Conservation (phyloP, 352 stramenopile species). For the Pythium myriotylum region DNA sequence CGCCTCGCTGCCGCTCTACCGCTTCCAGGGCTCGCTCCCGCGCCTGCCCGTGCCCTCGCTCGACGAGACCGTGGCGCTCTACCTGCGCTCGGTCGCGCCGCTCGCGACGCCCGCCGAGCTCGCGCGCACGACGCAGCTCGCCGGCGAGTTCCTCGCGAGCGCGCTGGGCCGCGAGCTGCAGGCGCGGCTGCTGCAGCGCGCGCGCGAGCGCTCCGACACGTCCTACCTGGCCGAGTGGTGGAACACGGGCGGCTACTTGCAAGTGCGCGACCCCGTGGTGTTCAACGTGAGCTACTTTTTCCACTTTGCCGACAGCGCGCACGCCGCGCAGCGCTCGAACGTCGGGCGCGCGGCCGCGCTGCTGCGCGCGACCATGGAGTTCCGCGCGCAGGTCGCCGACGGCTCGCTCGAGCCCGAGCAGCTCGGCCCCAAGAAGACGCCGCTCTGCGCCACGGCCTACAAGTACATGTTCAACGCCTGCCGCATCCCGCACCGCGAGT, state of each 20-base stretch:
- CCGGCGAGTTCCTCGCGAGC: conserved; percentile 65
- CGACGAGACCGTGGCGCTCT: conserved; percentile 87
- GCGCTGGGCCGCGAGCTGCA: conserved; percentile 81
- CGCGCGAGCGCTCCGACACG: conserved; percentile 59
- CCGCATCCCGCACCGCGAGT: conserved; percentile 81
- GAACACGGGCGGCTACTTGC: conserved; percentile 78
- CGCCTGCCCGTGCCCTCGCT: conserved; percentile 91
- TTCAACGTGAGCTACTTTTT: conserved; percentile 94
- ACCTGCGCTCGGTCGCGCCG: conserved; percentile 88
- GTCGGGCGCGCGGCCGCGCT: conserved; percentile 79
- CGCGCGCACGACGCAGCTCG: conserved; percentile 61
- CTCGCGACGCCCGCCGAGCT: conserved; percentile 83
- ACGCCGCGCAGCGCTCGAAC: conserved; percentile 62
- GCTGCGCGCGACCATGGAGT: conserved; percentile 85
- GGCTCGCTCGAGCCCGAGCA: conserved; percentile 87
- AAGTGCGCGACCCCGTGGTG: conserved; percentile 78
- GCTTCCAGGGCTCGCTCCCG: conserved; percentile 86
- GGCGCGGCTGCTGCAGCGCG: conserved; percentile 58
- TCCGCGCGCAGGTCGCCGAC: conserved; percentile 87
- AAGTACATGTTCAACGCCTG: conserved; percentile 97
- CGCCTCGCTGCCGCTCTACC: conserved; percentile 62
- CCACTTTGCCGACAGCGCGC: conserved; percentile 69
- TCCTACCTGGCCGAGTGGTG: conserved; percentile 80
- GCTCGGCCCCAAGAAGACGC: conserved; percentile 88
- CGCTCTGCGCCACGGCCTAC: conserved; percentile 91